These are phyloP conservation scores for Astraeus odoratus DNA, from an alignment of 768 basidiomycete genomes.

Conservation along the genomic window DNA sequence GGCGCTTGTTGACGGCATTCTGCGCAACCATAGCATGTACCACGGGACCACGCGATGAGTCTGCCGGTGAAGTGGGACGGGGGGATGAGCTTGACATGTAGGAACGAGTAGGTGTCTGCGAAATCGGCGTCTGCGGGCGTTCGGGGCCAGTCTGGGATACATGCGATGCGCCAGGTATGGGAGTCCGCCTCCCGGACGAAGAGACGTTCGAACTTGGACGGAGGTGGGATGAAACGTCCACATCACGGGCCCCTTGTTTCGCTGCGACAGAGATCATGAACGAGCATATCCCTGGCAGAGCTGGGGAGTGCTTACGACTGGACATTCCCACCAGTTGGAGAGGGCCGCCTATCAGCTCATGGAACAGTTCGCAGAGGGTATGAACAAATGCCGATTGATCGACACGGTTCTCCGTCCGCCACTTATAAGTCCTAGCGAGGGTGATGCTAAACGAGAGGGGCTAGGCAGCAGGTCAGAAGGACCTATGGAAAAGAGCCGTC, in stretches of 20 bases:
- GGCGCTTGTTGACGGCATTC: constrained; percentile 11
- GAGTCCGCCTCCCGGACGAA: constrained; percentile 3
- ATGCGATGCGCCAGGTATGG: constrained; percentile 8
- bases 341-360: constrained; percentile 36
- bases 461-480: constrained; percentile 33
- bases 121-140: constrained; percentile 15
- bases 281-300: not conserved
- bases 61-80: constrained; percentile 36
- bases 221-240: constrained; percentile 2
- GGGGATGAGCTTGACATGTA: constrained; percentile 24
- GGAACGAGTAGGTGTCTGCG: constrained; percentile 17
- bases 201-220: constrained; percentile 2
- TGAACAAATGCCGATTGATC: constrained; percentile 75
- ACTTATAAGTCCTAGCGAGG: constrained; percentile 82
- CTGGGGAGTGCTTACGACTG: constrained; percentile 32
- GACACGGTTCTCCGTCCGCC: constrained; percentile 70
- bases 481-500: constrained; percentile 11
- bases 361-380: constrained; percentile 58
- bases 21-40: constrained; percentile 19
- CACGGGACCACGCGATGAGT: constrained; percentile 19
- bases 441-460: constrained; percentile 70
- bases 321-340: constrained; percentile 56
- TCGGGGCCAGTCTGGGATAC: constrained; percentile 22
- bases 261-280: constrained; percentile 5
- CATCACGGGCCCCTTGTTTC: constrained; percentile 8